Evolutionary conservation across 306 rosid genomes (phyloP).

Genomic region (Sicyos edulis): DNA sequence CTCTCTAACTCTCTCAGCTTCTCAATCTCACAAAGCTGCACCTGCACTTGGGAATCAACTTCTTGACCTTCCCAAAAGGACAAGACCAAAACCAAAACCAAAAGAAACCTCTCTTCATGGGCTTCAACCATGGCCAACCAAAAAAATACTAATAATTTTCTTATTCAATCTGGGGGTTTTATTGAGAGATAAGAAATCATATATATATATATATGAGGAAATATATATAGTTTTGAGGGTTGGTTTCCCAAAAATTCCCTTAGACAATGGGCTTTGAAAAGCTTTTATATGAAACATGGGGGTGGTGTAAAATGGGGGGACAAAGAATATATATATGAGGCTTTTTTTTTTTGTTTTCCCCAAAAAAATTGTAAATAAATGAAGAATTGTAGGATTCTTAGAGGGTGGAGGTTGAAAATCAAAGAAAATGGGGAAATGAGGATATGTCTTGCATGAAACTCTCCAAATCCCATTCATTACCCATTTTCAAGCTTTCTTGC

Average conservation of each 20-base stretch:
- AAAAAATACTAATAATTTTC: not conserved
- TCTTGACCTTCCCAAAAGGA: not conserved
- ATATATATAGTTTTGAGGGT: not conserved
- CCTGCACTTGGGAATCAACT: not conserved
- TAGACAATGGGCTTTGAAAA: not conserved
- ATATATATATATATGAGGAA: too few species aligned
- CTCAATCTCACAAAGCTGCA: not conserved
- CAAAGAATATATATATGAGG: not conserved
- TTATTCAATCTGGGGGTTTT: conserved; percentile 9
- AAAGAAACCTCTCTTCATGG: not conserved
- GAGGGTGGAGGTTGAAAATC: conserved; percentile 32
- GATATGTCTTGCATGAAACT: conserved; percentile 79
- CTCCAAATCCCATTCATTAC: conserved; percentile 85
- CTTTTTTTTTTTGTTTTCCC: not conserved
- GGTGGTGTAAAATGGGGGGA: not conserved
- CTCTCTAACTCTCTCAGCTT: conserved; percentile 5
- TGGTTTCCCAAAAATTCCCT: conserved; percentile 14
- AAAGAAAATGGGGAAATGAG: conserved; percentile 57
- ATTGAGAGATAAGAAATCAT: conserved; percentile 9
- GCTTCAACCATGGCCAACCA: conserved; percentile 10
- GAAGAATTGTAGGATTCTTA: conserved; percentile 3
- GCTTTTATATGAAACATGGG: not conserved
- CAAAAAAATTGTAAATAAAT: conserved; percentile 21
- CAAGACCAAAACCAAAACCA: not conserved
- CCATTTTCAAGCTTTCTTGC: conserved; percentile 66